Conservation (phyloP, 176 grass and related monocot genomes). For the Tillandsia leiboldiana region DNA sequence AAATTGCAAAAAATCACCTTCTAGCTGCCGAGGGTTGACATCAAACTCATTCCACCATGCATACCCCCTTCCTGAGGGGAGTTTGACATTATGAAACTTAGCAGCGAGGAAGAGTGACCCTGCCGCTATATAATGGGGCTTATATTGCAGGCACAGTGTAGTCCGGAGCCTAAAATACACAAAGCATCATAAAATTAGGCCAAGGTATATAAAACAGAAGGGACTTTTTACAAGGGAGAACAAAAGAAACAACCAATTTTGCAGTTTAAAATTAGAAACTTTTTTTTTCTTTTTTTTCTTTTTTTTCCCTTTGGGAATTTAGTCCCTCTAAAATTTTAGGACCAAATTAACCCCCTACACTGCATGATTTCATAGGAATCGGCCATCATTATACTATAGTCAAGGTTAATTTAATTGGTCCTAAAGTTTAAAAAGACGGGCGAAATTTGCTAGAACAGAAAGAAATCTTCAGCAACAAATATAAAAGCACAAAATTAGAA, state of each 20-base stretch:
- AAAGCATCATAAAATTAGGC: neutral
- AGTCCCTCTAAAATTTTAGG: no score
- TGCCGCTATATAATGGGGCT: slow-evolving; percentile 51
- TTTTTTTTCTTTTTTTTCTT: no score
- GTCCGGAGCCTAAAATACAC: slow-evolving; percentile 29
- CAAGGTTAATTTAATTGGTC: no score
- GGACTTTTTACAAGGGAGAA: neutral
- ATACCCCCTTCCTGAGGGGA: slow-evolving; percentile 30
- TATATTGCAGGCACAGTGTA: slow-evolving; percentile 41
- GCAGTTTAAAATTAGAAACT: no score
- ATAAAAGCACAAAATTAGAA: no score
- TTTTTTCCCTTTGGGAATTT: no score
- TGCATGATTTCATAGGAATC: no score
- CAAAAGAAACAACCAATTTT: slow-evolving; percentile 11
- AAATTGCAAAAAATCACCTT: slow-evolving; percentile 21
- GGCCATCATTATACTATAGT: no score
- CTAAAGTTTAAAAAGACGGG: no score
- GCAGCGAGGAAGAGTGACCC: slow-evolving; percentile 39
- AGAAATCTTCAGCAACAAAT: neutral
- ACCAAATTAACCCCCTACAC: no score
- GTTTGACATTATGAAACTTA: slow-evolving; percentile 23
- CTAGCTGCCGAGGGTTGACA: slow-evolving; percentile 32
- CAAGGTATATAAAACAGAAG: neutral
- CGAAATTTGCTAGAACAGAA: no score
- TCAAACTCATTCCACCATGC: slow-evolving; percentile 51